These are phyloP conservation scores for Haplosporangium gracile DNA, from an alignment of 192 early-diverging fungal genomes.

Conservation along the genomic window DNA sequence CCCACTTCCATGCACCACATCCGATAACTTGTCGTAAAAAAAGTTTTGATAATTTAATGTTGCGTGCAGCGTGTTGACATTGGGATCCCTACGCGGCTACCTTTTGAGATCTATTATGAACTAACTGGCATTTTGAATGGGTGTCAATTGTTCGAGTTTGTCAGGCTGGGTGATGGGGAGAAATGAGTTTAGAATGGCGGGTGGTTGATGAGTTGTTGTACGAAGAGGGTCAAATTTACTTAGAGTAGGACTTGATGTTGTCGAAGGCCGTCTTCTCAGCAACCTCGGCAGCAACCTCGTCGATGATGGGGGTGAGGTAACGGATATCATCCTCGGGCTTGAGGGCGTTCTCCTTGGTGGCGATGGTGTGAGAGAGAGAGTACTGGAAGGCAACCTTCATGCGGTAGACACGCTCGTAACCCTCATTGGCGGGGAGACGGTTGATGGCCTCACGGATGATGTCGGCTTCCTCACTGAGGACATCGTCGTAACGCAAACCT, in stretches of 20 bases:
- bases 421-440: conserved; percentile 78
- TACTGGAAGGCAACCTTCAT: conserved; percentile 83
- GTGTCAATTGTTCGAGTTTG: conserved; percentile 2
- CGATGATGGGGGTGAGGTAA: conserved; percentile 87
- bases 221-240: conserved; percentile 15
- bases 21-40: background rate
- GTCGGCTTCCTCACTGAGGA: conserved; percentile 87
- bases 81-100: background rate
- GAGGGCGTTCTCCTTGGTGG: conserved; percentile 80
- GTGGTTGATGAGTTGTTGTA: background rate
- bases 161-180: background rate
- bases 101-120: conserved; percentile 6
- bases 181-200: background rate
- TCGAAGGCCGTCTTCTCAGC: conserved; percentile 83
- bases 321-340: conserved; percentile 84
- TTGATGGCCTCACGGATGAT: conserved; percentile 86
- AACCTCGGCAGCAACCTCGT: conserved; percentile 84
- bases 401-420: conserved; percentile 84
- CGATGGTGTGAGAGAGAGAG: conserved; percentile 76
- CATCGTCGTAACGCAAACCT: conserved; percentile 94
- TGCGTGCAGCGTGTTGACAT: background rate
- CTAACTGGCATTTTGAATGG: background rate
- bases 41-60: conserved; percentile 9
- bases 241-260: conserved; percentile 49
- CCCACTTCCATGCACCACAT: background rate